phyloP scores from a whole-genome alignment of 805 yeast genomes.

The Saccharomycopsis fermentans region DNA sequence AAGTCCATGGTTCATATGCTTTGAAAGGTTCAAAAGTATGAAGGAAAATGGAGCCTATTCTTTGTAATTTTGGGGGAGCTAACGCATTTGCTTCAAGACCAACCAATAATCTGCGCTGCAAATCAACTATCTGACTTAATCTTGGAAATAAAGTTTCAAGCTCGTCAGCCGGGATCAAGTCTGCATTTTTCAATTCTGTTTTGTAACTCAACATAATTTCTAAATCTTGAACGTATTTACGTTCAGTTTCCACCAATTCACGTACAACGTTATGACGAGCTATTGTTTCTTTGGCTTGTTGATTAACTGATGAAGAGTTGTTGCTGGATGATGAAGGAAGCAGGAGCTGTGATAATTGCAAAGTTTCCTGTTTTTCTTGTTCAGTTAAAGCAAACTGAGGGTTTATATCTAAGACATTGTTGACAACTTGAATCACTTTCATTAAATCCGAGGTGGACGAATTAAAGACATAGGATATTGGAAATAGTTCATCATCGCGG shows the following conservation, averaged over 20 bases:
- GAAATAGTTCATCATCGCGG: conserved; percentile 75
- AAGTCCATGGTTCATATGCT: conserved; percentile 89
- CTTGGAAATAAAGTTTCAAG: conserved; percentile 80
- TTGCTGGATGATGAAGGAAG: conserved; percentile 2
- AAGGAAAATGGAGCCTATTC: conserved; percentile 81
- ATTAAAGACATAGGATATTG: conserved; percentile 81
- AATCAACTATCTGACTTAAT: conserved; percentile 72
- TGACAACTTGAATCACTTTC: conserved; percentile 65
- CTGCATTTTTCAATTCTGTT: conserved; percentile 54
- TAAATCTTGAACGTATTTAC: conserved; percentile 86
- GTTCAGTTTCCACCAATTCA: conserved; percentile 82
- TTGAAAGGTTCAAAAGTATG: conserved; percentile 73
- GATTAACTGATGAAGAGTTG: not conserved
- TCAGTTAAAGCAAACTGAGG: conserved; percentile 29
- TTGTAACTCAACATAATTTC: conserved; percentile 64
- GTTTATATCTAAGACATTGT: conserved; percentile 47
- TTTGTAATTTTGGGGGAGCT: conserved; percentile 63
- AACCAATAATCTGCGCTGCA: conserved; percentile 79
- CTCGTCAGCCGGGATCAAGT: conserved; percentile 66
- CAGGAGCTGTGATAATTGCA: not conserved
- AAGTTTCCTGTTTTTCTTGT: conserved; percentile 20
- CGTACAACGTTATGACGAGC: conserved; percentile 67
- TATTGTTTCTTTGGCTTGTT: conserved; percentile 28
- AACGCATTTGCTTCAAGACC: conserved; percentile 83
- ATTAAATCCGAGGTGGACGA: conserved; percentile 71